Evolutionary conservation across 2,329 filamentous ascomycete genomes (phyloP), one percentile per base, ranked within the genome.

Genomic region (Penicillium janthinellum): DNA sequence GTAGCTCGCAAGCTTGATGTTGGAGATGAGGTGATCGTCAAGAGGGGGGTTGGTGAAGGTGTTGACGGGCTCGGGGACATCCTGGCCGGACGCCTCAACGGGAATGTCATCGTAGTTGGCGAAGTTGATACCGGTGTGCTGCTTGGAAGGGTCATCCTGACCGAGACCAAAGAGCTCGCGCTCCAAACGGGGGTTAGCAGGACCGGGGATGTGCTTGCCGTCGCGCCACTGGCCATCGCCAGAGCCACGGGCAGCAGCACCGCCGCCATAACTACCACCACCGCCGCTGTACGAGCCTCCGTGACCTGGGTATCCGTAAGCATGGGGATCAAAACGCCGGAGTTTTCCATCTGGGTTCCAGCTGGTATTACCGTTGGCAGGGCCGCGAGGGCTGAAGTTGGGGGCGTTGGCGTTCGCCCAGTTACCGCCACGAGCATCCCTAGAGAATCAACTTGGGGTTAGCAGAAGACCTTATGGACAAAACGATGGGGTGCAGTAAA

Each of bases 81-180:
- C 88, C 56, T 92, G 89, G 62, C 95, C 95, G 61, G 94, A 97
- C 65, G 95, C 95, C 81, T 98, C 95, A 66, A 99, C 95, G 57
- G 95, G 95, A 68, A 99, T 99, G 79, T 99, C 95, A 75, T 99
- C 95, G 81, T 99, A 99, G 85, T 99, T 99, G 83, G 96, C 90
- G 77, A 99, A 99, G 86, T 99, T 99, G 90, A 99, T 98, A 80
- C 95, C 95, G 37, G 92, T 97, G 73, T 96, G 91, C 78, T 96
- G 91, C 85, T 97, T 98, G 68, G 90, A 88, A 64, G 94, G 92
- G 74, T 98, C 95, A 78, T 98, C 94, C 70, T 89, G 83, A 15
- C 50, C 50, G 53, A 90, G 83, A 73, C 95, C 95, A 77, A 97
- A 99, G 54, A 99, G 90, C 75, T 99, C 95, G 71, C 93, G 93